Evolutionary conservation across 1,284 basidiomycete genomes (phyloP).

Genomic region (Irpex sp.): DNA sequence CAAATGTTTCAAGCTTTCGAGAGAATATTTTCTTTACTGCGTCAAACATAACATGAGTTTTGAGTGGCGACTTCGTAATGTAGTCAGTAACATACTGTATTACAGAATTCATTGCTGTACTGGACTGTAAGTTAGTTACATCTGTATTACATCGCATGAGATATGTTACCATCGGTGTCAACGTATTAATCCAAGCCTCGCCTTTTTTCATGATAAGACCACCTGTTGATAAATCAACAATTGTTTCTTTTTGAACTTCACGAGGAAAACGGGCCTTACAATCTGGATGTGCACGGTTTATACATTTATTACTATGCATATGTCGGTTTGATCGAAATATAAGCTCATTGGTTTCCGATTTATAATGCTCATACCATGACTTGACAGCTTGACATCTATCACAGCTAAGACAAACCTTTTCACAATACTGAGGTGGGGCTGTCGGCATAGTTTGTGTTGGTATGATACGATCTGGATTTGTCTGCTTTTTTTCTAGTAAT

Average conservation of each 20-base stretch:
- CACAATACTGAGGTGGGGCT: too few relatives aligned
- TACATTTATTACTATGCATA: background rate
- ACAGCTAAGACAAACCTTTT: too few relatives aligned
- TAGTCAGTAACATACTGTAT: constrained; percentile 4
- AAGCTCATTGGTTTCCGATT: background rate
- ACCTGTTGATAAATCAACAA: constrained; percentile 25
- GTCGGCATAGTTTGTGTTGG: too few relatives aligned
- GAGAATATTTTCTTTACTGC: constrained; percentile 24
- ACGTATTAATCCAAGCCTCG: background rate
- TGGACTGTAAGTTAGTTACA: background rate
- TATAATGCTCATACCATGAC: constrained; percentile 5
- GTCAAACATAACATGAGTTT: constrained; percentile 26
- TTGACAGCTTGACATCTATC: too few relatives aligned
- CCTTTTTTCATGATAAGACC: constrained; percentile 28
- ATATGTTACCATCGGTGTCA: background rate
- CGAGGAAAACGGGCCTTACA: constrained; percentile 31
- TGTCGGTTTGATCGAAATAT: background rate
- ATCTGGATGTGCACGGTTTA: constrained; percentile 5
- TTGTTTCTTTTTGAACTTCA: constrained; percentile 14
- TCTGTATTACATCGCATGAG: constrained; percentile 11
- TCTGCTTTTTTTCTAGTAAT: too few relatives aligned
- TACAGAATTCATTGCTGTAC: background rate
- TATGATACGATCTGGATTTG: too few relatives aligned
- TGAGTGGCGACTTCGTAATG: background rate
- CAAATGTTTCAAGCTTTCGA: constrained; percentile 16